phyloP scores from a whole-genome alignment of 2,329 filamentous ascomycete species.

The Colletotrichum liaoningense region DNA sequence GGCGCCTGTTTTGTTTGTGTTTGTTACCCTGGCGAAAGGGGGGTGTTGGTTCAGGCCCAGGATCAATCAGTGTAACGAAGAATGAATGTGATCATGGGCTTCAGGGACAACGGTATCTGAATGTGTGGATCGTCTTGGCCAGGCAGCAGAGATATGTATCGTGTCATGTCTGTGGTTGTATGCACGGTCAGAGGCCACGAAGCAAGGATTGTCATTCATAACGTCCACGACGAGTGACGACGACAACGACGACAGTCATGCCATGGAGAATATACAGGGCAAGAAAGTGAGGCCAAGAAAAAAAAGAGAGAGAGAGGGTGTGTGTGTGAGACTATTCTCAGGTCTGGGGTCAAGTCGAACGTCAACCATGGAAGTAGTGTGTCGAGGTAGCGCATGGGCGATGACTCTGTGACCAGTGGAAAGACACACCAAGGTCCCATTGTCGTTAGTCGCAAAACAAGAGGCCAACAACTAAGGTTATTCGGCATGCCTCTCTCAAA shows the following conservation, averaged over 20 bases:
- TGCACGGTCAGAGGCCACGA: not conserved
- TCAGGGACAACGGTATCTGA: not conserved
- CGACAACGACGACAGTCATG: too few species aligned
- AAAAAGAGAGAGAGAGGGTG: too few species aligned
- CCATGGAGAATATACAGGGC: not conserved
- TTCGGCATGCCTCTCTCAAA: slow-evolving; percentile 18
- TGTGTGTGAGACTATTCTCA: not conserved
- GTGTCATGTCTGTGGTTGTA: not conserved
- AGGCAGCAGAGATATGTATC: not conserved
- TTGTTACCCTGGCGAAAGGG: not conserved
- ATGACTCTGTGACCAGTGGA: not conserved
- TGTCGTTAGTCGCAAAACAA: slow-evolving; percentile 16
- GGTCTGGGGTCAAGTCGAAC: not conserved
- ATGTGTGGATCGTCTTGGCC: not conserved
- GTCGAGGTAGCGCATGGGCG: not conserved
- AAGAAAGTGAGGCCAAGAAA: not conserved
- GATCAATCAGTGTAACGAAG: not conserved
- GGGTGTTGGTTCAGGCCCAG: not conserved
- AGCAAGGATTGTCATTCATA: not conserved
- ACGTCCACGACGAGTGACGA: too few species aligned
- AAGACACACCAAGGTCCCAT: slow-evolving; percentile 6
- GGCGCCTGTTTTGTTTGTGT: slow-evolving; percentile 15
- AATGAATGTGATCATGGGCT: not conserved
- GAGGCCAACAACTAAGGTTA: slow-evolving; percentile 22
- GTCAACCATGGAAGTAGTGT: not conserved